Evolutionary conservation across 2,329 filamentous ascomycete species (phyloP).

Genomic region (Fusarium chuoi): DNA sequence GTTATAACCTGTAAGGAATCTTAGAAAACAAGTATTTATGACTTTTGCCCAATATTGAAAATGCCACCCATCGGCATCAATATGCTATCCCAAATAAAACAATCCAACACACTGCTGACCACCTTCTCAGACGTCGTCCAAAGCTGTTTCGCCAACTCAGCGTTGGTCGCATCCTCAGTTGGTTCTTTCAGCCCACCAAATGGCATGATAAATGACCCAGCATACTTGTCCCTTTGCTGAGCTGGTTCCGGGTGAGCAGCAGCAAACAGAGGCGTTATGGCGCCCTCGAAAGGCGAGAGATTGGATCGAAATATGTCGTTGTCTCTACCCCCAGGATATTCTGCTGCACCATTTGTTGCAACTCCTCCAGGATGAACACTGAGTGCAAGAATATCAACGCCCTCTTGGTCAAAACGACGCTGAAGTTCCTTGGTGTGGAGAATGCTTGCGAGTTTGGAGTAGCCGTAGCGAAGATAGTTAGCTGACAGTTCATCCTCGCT

Average conservation of each 20-base stretch:
- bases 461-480: neutral
- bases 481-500: fast-evolving
- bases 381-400: neutral
- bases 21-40: neutral
- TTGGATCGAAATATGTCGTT: neutral
- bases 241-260: neutral
- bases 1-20: neutral
- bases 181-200: neutral
- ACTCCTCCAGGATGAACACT: neutral
- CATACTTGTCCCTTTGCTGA: neutral
- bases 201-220: neutral
- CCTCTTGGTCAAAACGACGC: neutral
- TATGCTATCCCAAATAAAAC: neutral
- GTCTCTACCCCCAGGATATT: neutral
- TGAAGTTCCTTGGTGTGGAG: neutral
- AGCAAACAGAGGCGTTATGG: neutral
- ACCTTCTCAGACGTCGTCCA: neutral
- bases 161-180: neutral
- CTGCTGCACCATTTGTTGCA: neutral
- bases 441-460: neutral
- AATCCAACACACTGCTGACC: neutral
- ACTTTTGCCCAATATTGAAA: neutral
- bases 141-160: neutral
- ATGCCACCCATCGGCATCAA: neutral
- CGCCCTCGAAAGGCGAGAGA: neutral